Percentiles rank a stretch among this genome's conserved stretches.
Conservation (phyloP, 2,329 filamentous ascomycete genomes). For the Colletotrichum costaricense region DNA sequence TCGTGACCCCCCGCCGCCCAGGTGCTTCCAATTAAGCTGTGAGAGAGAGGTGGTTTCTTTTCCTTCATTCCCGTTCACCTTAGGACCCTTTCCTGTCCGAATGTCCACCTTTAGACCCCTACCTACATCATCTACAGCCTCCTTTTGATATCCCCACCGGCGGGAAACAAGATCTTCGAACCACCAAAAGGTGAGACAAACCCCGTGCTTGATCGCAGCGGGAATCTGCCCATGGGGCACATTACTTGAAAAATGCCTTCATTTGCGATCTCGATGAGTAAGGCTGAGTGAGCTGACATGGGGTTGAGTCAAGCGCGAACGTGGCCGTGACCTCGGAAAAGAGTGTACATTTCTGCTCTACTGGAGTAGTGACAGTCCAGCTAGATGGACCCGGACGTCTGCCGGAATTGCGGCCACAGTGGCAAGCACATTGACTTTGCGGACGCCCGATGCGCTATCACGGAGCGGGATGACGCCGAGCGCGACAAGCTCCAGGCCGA, state of each 20-base stretch:
- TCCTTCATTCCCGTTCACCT: constrained; percentile 18
- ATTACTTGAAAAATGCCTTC: not conserved
- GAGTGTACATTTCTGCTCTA: not conserved
- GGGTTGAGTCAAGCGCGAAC: not conserved
- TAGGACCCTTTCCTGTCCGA: not conserved
- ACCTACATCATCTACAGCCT: constrained; percentile 28
- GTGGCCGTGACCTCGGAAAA: not conserved
- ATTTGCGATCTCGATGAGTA: not conserved
- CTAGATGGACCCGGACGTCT: constrained; percentile 30
- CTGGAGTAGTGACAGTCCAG: too few species aligned
- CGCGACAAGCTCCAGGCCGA: constrained; percentile 34
- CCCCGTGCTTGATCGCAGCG: not conserved
- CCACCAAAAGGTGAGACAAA: constrained; percentile 12
- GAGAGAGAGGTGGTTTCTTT: constrained; percentile 1
- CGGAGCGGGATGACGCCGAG: constrained; percentile 33
- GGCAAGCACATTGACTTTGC: constrained; percentile 29
- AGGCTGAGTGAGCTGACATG: constrained; percentile 3
- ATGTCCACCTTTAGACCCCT: constrained; percentile 14
- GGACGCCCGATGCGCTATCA: constrained; percentile 33
- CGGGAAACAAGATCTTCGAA: constrained; percentile 1
- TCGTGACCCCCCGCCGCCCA: constrained; percentile 17
- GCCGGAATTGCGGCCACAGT: constrained; percentile 32
- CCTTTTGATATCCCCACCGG: constrained; percentile 6
- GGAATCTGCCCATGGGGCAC: not conserved
- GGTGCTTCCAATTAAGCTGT: constrained; percentile 10